A percentile compares a stretch with the other conserved stretches of the same genome.
Conservation (phyloP, 306 rosid species). For the Citrullus mucosospermus region DNA sequence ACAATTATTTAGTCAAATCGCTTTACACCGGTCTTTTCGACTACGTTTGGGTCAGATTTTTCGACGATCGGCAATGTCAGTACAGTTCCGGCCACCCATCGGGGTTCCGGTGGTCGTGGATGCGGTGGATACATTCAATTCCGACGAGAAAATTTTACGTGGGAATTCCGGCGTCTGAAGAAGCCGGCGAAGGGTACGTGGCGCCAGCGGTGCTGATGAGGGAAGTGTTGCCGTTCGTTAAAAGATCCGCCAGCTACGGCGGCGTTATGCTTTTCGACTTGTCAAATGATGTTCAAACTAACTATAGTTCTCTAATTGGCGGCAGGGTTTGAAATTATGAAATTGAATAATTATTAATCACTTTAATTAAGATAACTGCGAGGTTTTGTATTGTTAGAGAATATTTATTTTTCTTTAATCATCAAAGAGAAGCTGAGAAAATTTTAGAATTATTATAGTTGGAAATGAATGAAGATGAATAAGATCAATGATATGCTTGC, state of each 20-base stretch:
- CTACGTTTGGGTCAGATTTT: slow-evolving; percentile 27
- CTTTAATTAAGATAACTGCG: too few relatives aligned
- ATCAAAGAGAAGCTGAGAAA: too few relatives aligned
- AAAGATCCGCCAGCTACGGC: slow-evolving; percentile 8
- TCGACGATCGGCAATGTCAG: slow-evolving; percentile 8
- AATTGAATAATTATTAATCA: too few relatives aligned
- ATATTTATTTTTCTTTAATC: too few relatives aligned
- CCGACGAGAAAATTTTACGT: slow-evolving; percentile 6
- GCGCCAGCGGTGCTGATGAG: background rate
- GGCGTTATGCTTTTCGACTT: slow-evolving; percentile 19
- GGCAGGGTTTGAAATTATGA: background rate
- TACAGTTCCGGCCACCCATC: background rate
- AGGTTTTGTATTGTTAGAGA: too few relatives aligned
- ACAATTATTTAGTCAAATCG: background rate
- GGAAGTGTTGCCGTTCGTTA: slow-evolving; percentile 15
- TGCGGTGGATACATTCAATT: slow-evolving; percentile 12
- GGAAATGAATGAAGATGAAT: too few relatives aligned
- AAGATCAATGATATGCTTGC: too few relatives aligned
- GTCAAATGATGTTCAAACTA: slow-evolving; percentile 8
- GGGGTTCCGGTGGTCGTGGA: slow-evolving; percentile 13
- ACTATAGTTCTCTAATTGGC: background rate
- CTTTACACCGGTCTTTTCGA: slow-evolving; percentile 24
- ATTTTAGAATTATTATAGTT: too few relatives aligned
- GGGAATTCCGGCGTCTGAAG: slow-evolving; percentile 11
- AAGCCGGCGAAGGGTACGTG: slow-evolving; percentile 13